Evolutionary conservation across 805 yeast genomes (phyloP), one percentile per base, ranked within the genome.

Genomic region (Scheffersomyces spartinae): DNA sequence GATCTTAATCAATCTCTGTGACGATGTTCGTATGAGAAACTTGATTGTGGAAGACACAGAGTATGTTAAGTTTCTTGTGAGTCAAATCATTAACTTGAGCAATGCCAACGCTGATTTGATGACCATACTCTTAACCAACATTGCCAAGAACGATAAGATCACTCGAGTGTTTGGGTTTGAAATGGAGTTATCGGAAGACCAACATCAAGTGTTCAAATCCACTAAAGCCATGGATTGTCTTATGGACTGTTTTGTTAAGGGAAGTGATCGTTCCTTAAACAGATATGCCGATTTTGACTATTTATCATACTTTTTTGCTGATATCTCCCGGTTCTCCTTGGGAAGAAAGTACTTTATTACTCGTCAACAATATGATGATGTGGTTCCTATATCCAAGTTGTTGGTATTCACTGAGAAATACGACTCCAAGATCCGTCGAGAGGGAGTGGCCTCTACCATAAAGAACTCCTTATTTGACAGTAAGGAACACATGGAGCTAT

Each of bases 361-460:
- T 2, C 62, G 65, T 37, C 94, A 81, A 53, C 63, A 45, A 4
- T 83, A 83, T 43, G 95, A 84, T 45, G 59, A 52, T 11, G 77
- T 81, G 11, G 74, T 80, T 10, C 95, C 95, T 18, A 52, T 84
- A 13, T 72, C 85, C n/a, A 83, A 83, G 45, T 52, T 85, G 15
- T 59, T 82, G 32, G 91, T 74, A 0, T 85, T 84, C 53, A 79
- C 95, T 4, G 86, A 82, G 44, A 71, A 74, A 42, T 79, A 74
- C 37, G 86, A 79, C 43, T 64, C 82, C 9, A 72, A 71, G 40
- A 71, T 72, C 14, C 74, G 97, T 55, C 69, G 97, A 52, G 86
- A 80, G 46, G 96, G 95, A 43, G 86, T 83, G 19, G 93, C 94
- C 2, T 79, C 94, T 4, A 80, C 95, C 2, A 81, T 91, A 39